Evolutionary conservation across 2,329 filamentous ascomycete genomes (phyloP).

Genomic region (Alternaria arbusti): DNA sequence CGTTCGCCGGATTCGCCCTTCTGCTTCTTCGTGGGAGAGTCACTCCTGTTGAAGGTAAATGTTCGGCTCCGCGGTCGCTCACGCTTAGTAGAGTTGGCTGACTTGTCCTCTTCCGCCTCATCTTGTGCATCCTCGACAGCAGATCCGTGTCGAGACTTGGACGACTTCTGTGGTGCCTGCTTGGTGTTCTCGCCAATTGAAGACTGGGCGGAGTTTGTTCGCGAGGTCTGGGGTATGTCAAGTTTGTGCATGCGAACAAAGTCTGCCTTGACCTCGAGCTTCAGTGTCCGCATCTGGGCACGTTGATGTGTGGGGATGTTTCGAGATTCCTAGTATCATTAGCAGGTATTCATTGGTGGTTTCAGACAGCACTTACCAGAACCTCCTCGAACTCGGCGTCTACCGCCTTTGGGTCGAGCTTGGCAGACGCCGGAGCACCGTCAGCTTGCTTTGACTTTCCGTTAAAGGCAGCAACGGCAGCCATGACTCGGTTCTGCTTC

Average conservation of each 20-base stretch:
- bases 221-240: conserved; percentile 57
- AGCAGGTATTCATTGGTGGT: conserved; percentile 17
- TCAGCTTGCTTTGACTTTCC: conserved; percentile 56
- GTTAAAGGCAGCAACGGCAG: conserved; percentile 68
- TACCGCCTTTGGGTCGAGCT: conserved; percentile 60
- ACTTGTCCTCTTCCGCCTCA: conserved; percentile 13
- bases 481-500: conserved; percentile 64
- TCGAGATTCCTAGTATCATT: conserved; percentile 72
- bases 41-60: conserved; percentile 78
- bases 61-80: conserved; percentile 71
- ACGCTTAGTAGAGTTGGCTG: conserved; percentile 49
- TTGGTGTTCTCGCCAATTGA: conserved; percentile 49
- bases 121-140: conserved; percentile 25
- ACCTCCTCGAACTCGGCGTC: conserved; percentile 69
- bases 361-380: conserved; percentile 57
- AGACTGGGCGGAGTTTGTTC: conserved; percentile 55
- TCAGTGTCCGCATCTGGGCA: conserved; percentile 91
- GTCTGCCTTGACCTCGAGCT: conserved; percentile 90
- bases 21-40: conserved; percentile 76
- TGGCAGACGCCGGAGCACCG: conserved; percentile 31
- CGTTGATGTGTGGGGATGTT: conserved; percentile 95
- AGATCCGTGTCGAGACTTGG: conserved; percentile 41
- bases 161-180: conserved; percentile 52
- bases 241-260: conserved; percentile 90
- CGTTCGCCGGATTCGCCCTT: conserved; percentile 62